phyloP scores from a whole-genome alignment of 192 early-diverging fungal genomes.

The Umbelopsis vinacea region DNA sequence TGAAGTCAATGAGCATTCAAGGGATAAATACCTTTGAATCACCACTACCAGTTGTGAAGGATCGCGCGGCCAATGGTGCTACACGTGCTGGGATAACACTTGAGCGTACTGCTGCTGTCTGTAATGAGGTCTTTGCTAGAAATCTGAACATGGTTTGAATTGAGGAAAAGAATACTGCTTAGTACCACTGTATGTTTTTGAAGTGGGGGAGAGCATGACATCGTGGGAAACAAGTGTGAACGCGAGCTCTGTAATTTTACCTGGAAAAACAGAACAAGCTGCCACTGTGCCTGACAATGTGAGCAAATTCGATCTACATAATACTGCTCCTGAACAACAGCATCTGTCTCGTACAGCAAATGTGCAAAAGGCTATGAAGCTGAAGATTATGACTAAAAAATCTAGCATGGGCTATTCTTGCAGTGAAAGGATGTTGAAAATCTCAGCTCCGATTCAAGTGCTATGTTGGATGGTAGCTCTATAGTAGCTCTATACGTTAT shows the following conservation, averaged over 20 bases:
- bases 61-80: background rate
- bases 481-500: too few species aligned
- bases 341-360: too few species aligned
- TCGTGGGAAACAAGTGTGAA: constrained; percentile 17
- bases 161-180: background rate
- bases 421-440: too few species aligned
- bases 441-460: too few species aligned
- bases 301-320: background rate
- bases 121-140: background rate
- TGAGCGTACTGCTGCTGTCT: background rate
- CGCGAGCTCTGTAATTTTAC: background rate
- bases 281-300: too few species aligned
- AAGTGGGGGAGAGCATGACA: background rate
- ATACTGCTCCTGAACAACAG: too few species aligned
- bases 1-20: background rate
- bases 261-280: background rate
- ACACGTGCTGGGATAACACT: background rate
- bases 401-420: too few species aligned
- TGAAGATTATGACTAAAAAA: too few species aligned
- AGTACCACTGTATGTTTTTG: background rate
- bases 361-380: too few species aligned
- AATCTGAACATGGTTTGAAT: background rate
- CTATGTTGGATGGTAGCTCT: too few species aligned
- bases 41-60: background rate
- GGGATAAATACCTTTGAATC: constrained; percentile 2